These are phyloP conservation scores for Lachancea mirantina DNA, from an alignment of 805 yeast genomes.

Conservation along the genomic window DNA sequence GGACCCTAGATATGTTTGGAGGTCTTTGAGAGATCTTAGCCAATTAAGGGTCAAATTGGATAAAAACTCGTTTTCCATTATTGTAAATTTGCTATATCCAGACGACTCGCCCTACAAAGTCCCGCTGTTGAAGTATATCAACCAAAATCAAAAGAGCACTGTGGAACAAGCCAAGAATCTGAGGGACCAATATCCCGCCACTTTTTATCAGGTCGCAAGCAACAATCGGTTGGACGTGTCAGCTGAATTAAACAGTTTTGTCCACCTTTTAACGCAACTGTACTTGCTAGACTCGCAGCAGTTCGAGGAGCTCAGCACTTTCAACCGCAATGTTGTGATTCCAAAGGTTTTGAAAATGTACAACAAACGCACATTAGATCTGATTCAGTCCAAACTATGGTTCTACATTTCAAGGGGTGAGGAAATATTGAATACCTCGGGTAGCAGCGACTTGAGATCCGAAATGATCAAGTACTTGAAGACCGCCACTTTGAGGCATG, in stretches of 20 bases:
- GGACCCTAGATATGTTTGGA: constrained; percentile 83
- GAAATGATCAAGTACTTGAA: constrained; percentile 68
- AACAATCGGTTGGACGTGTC: constrained; percentile 35
- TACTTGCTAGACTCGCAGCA: constrained; percentile 60
- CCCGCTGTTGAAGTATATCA: constrained; percentile 37
- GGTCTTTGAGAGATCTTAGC: constrained; percentile 77
- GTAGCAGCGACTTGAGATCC: constrained; percentile 52
- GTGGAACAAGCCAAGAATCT: constrained; percentile 32
- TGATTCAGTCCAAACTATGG: constrained; percentile 86
- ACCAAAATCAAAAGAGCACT: constrained; percentile 30
- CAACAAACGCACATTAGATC: constrained; percentile 79
- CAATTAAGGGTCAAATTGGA: constrained; percentile 60
- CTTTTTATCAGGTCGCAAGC: constrained; percentile 27
- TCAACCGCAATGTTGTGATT: constrained; percentile 46
- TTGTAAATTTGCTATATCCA: constrained; percentile 53
- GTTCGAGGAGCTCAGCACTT: constrained; percentile 41
- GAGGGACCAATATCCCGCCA: constrained; percentile 27
- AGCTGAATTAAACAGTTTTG: constrained; percentile 75
- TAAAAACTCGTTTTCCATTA: constrained; percentile 44
- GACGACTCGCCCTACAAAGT: constrained; percentile 37
- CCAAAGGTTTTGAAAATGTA: constrained; percentile 47
- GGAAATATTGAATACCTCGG: constrained; percentile 43
- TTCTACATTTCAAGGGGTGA: constrained; percentile 76
- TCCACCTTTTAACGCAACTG: constrained; percentile 73
- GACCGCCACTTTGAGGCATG: constrained; percentile 87